Conservation (phyloP, 2,329 filamentous ascomycete species). For the Chaetomiaceae sp. region DNA sequence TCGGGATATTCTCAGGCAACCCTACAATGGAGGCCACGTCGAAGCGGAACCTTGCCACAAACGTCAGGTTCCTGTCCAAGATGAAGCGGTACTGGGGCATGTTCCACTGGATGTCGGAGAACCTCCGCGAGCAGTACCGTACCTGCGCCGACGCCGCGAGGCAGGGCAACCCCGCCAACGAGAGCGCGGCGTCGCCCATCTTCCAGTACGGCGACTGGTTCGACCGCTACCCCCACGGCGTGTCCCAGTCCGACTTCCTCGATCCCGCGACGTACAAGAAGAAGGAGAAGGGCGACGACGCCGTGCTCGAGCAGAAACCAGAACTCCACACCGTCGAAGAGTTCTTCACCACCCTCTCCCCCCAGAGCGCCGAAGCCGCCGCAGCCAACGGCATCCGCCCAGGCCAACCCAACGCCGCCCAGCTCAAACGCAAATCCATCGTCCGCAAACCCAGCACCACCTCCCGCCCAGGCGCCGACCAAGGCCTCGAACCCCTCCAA, state of each 20-base stretch:
- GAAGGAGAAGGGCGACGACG: constrained; percentile 78
- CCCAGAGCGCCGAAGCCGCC: constrained; percentile 43
- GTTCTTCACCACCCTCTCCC: constrained; percentile 78
- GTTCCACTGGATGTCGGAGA: constrained; percentile 95
- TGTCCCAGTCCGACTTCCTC: constrained; percentile 77
- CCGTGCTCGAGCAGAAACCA: constrained; percentile 80
- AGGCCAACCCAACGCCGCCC: constrained; percentile 22
- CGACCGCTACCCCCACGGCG: constrained; percentile 86
- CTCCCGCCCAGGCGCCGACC: constrained; percentile 28
- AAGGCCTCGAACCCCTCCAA: constrained; percentile 36
- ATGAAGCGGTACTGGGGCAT: constrained; percentile 99
- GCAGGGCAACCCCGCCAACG: constrained; percentile 52
- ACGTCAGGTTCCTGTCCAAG: constrained; percentile 83
- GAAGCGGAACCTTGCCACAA: constrained; percentile 79
- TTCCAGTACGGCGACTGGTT: constrained; percentile 99
- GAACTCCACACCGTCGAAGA: constrained; percentile 93
- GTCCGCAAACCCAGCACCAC: constrained; percentile 35
- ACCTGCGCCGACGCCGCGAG: constrained; percentile 77
- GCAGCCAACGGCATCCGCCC: constrained; percentile 23
- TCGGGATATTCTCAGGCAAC: constrained; percentile 85
- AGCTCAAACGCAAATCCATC: constrained; percentile 37
- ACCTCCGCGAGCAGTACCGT: constrained; percentile 82
- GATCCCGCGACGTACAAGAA: constrained; percentile 64
- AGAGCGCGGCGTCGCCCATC: constrained; percentile 55
- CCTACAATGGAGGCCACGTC: constrained; percentile 67